A percentile compares a stretch with the other conserved stretches of the same genome.
phyloP scores from a whole-genome alignment of 208 protist genomes.

The Wallacemonas sp. region DNA sequence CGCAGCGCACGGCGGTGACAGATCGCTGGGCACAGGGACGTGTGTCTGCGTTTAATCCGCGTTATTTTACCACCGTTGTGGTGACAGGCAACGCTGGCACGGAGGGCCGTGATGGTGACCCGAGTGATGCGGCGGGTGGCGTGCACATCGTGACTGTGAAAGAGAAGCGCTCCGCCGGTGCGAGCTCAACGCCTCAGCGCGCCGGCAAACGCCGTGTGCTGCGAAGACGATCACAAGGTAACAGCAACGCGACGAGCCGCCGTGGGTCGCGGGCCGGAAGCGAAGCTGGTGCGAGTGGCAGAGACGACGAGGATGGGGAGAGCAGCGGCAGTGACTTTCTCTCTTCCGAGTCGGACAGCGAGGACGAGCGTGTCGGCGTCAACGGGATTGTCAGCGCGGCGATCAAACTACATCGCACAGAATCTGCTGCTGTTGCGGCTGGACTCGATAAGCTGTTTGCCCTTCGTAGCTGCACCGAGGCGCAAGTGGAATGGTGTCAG shows the following conservation, averaged over 20 bases:
- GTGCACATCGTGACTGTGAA: constrained; percentile 7
- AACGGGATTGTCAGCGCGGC: constrained; percentile 18
- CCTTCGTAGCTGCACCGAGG: constrained; percentile 65
- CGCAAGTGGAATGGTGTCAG: constrained; percentile 86
- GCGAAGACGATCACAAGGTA: background rate
- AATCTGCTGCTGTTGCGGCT: constrained; percentile 60
- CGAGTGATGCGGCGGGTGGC: background rate
- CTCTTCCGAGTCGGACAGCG: constrained; percentile 14
- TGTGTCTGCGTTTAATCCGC: constrained; percentile 59
- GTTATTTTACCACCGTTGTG: constrained; percentile 50
- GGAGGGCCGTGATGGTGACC: constrained; percentile 21
- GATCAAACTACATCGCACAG: constrained; percentile 56
- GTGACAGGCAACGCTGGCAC: background rate
- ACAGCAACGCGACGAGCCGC: background rate
- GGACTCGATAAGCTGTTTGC: constrained; percentile 75
- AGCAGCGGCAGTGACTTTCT: constrained; percentile 15
- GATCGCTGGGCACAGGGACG: constrained; percentile 50
- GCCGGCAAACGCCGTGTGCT: constrained; percentile 6
- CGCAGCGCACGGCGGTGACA: constrained; percentile 62
- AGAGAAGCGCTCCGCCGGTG: background rate
- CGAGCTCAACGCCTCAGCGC: background rate
- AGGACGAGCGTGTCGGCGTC: constrained; percentile 12
- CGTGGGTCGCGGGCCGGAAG: background rate
- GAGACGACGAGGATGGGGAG: constrained; percentile 11
- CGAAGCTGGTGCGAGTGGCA: constrained; percentile 1